Evolutionary conservation across 2,329 filamentous ascomycete species (phyloP), one percentile per base, ranked within the genome.

Genomic region (Colletotrichum sp.): DNA sequence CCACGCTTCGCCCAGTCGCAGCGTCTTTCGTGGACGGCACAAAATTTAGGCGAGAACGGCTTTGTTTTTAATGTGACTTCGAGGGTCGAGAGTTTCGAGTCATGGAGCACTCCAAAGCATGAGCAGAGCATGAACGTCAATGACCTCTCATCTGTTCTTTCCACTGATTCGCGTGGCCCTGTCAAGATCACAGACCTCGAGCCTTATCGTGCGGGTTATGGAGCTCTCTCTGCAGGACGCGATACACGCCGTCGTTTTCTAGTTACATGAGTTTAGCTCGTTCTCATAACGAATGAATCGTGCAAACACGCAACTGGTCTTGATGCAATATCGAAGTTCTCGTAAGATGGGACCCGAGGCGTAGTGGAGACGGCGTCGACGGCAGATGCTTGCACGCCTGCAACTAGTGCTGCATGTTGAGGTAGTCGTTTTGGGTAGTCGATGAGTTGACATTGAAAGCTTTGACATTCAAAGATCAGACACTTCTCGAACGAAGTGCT

Each of bases 1-100:
- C 74, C 32, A 68, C 58, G 64, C 57, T 75, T 75, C 64, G 73
- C 64, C 63, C 61, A 73, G 24, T 73, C n/a, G 55, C 64, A 43
- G 21, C 18, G 26, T 30, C 58, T 34, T 9, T 15, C 36, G n/a
- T 66, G 34, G 70, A 26, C 24, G 63, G 34, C 48, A 43, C 63
- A 52, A 58, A 28, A 28, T 32, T 67, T 18, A 43, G 72, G 55
- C 30, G 63, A 75, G 52, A 66, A 60, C n/a, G 38, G 61, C 38
- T 38, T 32, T 48, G 30, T 34, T 68, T 57, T 30, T 57, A 28
- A 64, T 58, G 63, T 28, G 64, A 75, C 73, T n/a, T 57, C 73
- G 34, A 64, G 8, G 26, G 34, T 60, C 10, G 32, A 43, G 38
- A 28, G n/a, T 30, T 18, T 55, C 55, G 73, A 73, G 64, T 75